Conservation (phyloP, 306 rosid species). For the Lathyrus sativus region DNA sequence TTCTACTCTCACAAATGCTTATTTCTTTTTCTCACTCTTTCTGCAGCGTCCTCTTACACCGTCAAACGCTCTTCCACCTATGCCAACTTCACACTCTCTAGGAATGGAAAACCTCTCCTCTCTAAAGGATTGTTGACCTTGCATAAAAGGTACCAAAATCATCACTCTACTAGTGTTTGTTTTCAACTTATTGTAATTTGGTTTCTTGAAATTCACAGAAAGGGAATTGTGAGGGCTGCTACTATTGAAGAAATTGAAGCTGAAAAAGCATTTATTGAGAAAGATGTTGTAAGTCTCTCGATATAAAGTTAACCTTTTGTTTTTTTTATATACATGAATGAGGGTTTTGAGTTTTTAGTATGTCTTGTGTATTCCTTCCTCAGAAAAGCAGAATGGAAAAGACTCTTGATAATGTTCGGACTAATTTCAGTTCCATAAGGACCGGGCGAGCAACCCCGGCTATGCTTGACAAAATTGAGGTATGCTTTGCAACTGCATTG, state of each 20-base stretch:
- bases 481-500: conserved; percentile 33
- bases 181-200: not conserved
- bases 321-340: conserved; percentile 5
- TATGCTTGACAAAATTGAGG: conserved; percentile 95
- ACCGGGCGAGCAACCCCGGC: conserved; percentile 88
- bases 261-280: conserved; percentile 71
- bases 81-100: conserved; percentile 42
- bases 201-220: conserved; percentile 38
- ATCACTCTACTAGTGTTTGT: not conserved
- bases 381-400: conserved; percentile 89
- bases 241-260: conserved; percentile 98
- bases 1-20: not conserved
- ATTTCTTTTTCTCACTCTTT: conserved; percentile 4
- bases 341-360: not conserved
- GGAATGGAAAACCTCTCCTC: conserved; percentile 23
- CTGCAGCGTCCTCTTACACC: conserved; percentile 48
- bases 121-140: conserved; percentile 30
- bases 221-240: conserved; percentile 65
- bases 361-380: not conserved
- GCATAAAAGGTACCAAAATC: conserved; percentile 47
- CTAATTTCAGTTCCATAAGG: conserved; percentile 84
- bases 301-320: not conserved
- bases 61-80: conserved; percentile 56
- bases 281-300: conserved; percentile 67
- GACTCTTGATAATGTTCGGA: conserved; percentile 68